Base-by-base conservation (phyloP, 2,329 filamentous ascomycete genomes). In the Pseudonectria buxi region DNA sequence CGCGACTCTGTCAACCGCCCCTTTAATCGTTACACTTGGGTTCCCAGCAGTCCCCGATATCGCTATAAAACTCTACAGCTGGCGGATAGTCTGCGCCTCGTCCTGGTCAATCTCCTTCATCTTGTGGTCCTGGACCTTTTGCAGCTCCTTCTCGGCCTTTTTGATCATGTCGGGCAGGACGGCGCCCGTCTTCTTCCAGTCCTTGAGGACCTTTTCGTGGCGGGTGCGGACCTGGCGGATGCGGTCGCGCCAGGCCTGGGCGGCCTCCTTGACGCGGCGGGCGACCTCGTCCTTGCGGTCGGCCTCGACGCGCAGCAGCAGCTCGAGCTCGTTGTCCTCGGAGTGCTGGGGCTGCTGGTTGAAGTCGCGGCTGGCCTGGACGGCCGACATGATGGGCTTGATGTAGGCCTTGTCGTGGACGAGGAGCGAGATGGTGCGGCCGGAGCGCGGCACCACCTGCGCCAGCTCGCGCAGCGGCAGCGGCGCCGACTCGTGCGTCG, bases 271-370 rank as follows among this genome's bases (percentile, higher is more conserved):
- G 31, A 67, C 59, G 24, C 68, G 55, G 39, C 55, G 55, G 31
- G 55, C 53, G 26, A 70, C 51, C 36, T 70, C 72, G 18, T 74
- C 72, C 36, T 59, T 63, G 44, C 58, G 58, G 60, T 74, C 71
- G 22, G 64, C 58, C 63, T 77, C 72, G 36, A 76, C 58, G 50
- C 65, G 66, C 41, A 78, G 63, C 18, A 71, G 50, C 38, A 78
- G 67, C 62, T 78, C 74, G 14, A 78, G 67, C 56, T 74, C 71
- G 57, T 77, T 77, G 54, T 78, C 74, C 30, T 69, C 63, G 53
- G 65, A 66, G 14, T 63, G 63, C 66, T 78, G 75, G 30, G 74
- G 73, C 65, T 76, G 73, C 65, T 77, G 73, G 63, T 77, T 77
- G 58, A 72, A 76, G 47, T 72, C 65, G n/a, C 55, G 50, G 49